Evolutionary conservation across 2,329 filamentous ascomycete genomes (phyloP).

Genomic region (Fusarium tupiense): DNA sequence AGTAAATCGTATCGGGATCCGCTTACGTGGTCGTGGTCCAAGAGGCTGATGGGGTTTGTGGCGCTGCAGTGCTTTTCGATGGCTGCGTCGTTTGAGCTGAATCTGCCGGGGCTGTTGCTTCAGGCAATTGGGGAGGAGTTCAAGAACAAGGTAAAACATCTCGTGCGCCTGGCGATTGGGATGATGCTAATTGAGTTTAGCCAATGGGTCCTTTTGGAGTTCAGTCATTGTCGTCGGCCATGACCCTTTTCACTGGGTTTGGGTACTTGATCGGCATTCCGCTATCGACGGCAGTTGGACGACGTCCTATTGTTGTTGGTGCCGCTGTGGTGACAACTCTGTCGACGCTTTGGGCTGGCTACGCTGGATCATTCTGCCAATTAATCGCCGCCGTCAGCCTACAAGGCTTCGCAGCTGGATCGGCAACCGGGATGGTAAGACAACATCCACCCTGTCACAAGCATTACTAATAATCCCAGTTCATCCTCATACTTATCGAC

Average conservation of each 20-base stretch:
- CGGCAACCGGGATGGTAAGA: slow-evolving; percentile 14
- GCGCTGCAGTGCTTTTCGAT: slow-evolving; percentile 19
- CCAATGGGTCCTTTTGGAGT: neutral
- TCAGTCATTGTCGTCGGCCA: slow-evolving; percentile 4
- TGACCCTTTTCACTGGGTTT: slow-evolving; percentile 23
- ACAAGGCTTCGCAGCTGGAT: slow-evolving; percentile 17
- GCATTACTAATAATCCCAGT: neutral
- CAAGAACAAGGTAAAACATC: neutral
- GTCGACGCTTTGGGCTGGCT: slow-evolving; percentile 21
- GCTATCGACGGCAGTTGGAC: slow-evolving; percentile 24
- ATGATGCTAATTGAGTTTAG: neutral
- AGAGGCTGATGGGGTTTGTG: slow-evolving; percentile 14
- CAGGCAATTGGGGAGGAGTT: slow-evolving; percentile 11
- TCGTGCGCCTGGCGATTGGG: rapidly evolving
- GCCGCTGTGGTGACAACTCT: neutral
- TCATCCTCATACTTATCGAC: slow-evolving; percentile 20
- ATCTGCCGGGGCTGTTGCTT: slow-evolving; percentile 10
- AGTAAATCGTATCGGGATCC: slow-evolving; percentile 30
- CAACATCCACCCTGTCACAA: rapidly evolving
- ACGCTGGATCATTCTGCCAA: neutral
- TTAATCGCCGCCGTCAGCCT: slow-evolving; percentile 8
- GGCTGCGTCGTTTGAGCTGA: slow-evolving; percentile 8
- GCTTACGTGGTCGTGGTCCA: slow-evolving; percentile 26
- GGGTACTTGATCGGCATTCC: slow-evolving; percentile 22
- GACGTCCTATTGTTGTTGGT: slow-evolving; percentile 11